Percentiles rank a stretch among this genome's conserved stretches.
These are phyloP conservation scores for Tothia fuscella DNA, from an alignment of 2,329 filamentous ascomycete genomes.

Conservation along the genomic window DNA sequence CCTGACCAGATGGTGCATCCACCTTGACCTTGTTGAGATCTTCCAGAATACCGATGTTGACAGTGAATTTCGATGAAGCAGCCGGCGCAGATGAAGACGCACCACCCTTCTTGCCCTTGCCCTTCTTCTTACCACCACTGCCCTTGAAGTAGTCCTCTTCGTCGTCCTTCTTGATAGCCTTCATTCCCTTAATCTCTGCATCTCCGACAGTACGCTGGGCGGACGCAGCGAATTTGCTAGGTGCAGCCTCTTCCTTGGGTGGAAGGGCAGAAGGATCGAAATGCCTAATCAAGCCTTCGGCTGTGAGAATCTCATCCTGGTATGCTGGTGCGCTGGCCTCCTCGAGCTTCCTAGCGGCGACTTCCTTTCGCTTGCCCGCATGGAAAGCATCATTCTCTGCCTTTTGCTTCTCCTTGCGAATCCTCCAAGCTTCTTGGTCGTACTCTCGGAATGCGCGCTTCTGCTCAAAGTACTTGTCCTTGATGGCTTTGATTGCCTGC, in stretches of 20 bases:
- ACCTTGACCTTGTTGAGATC: conserved; percentile 75
- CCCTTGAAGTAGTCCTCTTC: conserved; percentile 75
- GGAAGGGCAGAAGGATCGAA: conserved; percentile 61
- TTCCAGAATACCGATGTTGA: conserved; percentile 84
- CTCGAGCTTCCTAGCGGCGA: conserved; percentile 63
- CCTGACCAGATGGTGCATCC: conserved; percentile 75
- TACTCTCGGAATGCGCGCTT: conserved; percentile 74
- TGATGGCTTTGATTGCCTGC: conserved; percentile 67
- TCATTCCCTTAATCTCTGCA: conserved; percentile 72
- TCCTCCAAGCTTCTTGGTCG: conserved; percentile 71
- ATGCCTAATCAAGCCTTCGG: conserved; percentile 78
- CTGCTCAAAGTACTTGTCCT: conserved; percentile 75
- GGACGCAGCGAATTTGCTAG: conserved; percentile 65
- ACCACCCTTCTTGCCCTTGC: conserved; percentile 46
- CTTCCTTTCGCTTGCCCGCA: conserved; percentile 62
- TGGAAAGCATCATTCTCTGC: conserved; percentile 65
- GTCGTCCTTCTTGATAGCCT: conserved; percentile 71
- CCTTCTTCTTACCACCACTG: conserved; percentile 67
- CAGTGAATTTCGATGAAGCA: conserved; percentile 57
- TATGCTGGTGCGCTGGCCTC: conserved; percentile 81
- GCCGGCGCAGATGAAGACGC: conserved; percentile 38
- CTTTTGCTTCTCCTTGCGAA: conserved; percentile 64
- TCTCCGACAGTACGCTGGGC: conserved; percentile 75
- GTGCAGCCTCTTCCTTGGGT: conserved; percentile 49
- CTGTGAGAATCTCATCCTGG: conserved; percentile 81